Evolutionary conservation across 1,139 yeast species (phyloP).

Genomic region (Barnettozyma hawaiiensis): DNA sequence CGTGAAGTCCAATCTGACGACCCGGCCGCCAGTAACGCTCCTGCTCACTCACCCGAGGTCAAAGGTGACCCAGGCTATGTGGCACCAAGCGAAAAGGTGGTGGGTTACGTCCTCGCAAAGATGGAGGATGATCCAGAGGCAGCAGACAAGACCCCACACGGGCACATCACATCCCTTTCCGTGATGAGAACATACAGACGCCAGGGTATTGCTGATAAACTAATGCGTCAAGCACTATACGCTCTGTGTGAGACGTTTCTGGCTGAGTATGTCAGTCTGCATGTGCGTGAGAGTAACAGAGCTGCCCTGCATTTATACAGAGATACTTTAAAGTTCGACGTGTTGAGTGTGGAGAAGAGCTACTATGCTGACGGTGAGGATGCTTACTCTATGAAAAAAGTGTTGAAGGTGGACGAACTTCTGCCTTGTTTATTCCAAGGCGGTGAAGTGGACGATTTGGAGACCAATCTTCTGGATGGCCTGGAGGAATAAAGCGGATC

Average conservation of each 20-base stretch:
- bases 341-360: constrained; percentile 71
- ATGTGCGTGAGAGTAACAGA: constrained; percentile 87
- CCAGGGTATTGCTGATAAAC: constrained; percentile 89
- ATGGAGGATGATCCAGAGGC: constrained; percentile 93
- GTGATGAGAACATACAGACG: constrained; percentile 95
- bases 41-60: constrained; percentile 14
- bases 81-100: constrained; percentile 64
- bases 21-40: no score
- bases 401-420: constrained; percentile 51
- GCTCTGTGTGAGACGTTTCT: constrained; percentile 78
- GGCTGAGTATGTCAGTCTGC: constrained; percentile 82
- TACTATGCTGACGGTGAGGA: constrained; percentile 98
- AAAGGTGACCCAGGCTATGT: constrained; percentile 51
- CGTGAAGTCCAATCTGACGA: constrained; percentile 32
- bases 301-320: constrained; percentile 92
- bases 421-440: constrained; percentile 51
- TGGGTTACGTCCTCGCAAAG: constrained; percentile 92
- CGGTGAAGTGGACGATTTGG: constrained; percentile 48
- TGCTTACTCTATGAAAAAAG: constrained; percentile 92
- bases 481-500: constrained; percentile 19
- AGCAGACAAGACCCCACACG: constrained; percentile 70
- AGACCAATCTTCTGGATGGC: constrained; percentile 36
- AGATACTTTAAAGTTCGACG: constrained; percentile 80
- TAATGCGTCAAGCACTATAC: constrained; percentile 81
- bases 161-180: constrained; percentile 89